Conservation (phyloP, 2,329 filamentous ascomycete genomes). For the Fusarium irregulare region DNA sequence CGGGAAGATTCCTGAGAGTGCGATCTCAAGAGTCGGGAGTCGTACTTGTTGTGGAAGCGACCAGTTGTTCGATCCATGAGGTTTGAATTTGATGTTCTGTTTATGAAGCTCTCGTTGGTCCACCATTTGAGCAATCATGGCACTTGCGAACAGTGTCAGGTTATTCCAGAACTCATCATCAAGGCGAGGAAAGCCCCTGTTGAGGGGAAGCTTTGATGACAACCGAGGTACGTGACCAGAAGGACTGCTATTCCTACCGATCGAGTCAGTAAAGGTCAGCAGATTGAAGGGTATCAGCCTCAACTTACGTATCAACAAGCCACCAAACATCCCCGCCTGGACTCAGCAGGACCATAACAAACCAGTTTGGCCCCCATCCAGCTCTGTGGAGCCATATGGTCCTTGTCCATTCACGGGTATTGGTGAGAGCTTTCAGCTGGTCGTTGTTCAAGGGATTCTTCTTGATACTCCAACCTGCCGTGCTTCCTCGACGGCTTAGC, state of each 20-base stretch:
- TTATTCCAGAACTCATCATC: constrained; percentile 64
- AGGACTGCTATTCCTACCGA: constrained; percentile 44
- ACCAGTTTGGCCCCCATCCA: constrained; percentile 80
- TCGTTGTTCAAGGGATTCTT: constrained; percentile 63
- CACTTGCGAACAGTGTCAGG: constrained; percentile 62
- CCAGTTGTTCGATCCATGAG: constrained; percentile 51
- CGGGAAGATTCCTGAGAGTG: constrained; percentile 60
- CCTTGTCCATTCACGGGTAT: constrained; percentile 72
- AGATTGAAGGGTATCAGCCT: background rate
- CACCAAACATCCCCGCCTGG: constrained; percentile 83
- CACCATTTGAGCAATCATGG: constrained; percentile 62
- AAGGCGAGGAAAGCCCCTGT: constrained; percentile 57
- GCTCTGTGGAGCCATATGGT: constrained; percentile 75
- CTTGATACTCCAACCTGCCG: constrained; percentile 71
- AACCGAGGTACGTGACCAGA: constrained; percentile 45
- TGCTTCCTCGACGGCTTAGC: constrained; percentile 68
- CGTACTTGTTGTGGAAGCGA: constrained; percentile 57
- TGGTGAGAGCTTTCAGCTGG: constrained; percentile 69
- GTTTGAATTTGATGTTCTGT: constrained; percentile 56
- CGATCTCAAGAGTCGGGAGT: constrained; percentile 61
- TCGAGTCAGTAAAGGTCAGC: constrained; percentile 29
- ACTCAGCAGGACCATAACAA: constrained; percentile 76
- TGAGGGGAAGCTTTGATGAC: constrained; percentile 57
- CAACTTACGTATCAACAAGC: constrained; percentile 71
- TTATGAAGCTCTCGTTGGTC: constrained; percentile 62